A percentile compares a stretch with the other conserved stretches of the same genome.
phyloP scores from a whole-genome alignment of 345 rosid species.

The Xanthoceras sorbifolium region DNA sequence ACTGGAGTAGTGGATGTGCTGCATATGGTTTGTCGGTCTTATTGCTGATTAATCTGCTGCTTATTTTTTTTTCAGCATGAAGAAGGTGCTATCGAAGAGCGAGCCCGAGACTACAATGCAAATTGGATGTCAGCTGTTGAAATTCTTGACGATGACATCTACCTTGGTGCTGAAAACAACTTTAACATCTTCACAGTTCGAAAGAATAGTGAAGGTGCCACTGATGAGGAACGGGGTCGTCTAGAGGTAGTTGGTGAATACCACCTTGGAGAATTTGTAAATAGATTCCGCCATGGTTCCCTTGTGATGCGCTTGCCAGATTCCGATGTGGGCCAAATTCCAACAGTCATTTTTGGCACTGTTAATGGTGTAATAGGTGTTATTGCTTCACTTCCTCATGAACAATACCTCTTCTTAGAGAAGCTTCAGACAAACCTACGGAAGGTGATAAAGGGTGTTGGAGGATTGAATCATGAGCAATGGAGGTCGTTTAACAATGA shows the following conservation, averaged over 20 bases:
- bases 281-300: constrained; percentile 86
- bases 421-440: constrained; percentile 76
- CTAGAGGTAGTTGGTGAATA: constrained; percentile 92
- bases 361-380: constrained; percentile 90
- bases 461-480: constrained; percentile 88
- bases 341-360: constrained; percentile 81
- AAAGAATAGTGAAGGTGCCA: constrained; percentile 88
- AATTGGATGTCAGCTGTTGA: constrained; percentile 95
- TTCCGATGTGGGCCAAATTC: constrained; percentile 84
- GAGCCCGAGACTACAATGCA: constrained; percentile 87
- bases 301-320: constrained; percentile 94
- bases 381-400: constrained; percentile 86
- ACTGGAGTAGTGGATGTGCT: neutral
- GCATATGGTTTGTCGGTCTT: neutral
- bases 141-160: constrained; percentile 82
- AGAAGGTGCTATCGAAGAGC: constrained; percentile 88
- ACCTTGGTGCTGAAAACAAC: constrained; percentile 82
- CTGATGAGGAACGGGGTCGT: constrained; percentile 80
- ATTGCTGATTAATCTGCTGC: neutral
- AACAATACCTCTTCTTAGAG: constrained; percentile 72
- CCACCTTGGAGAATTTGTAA: constrained; percentile 90
- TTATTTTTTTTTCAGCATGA: constrained; percentile 64
- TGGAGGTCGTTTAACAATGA: constrained; percentile 93
- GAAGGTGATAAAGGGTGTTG: constrained; percentile 89
- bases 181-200: constrained; percentile 78